Evolutionary conservation across 345 rosid species (phyloP), one percentile per base, ranked within the genome.

Genomic region (Gossypium herbaceum): DNA sequence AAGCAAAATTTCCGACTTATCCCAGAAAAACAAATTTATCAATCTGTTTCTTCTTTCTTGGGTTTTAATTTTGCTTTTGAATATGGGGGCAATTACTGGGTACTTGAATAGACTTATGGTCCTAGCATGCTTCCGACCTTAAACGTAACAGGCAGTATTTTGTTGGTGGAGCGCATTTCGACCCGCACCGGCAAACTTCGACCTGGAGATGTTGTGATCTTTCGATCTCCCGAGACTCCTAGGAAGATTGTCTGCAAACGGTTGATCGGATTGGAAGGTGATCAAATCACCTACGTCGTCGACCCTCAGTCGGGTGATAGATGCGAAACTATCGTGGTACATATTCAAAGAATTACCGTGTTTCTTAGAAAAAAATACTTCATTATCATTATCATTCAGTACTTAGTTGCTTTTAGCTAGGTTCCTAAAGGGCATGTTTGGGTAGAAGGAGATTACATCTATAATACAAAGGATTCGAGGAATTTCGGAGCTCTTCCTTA

Each of bases 71-170:
- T 45, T 63, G 19, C 27, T 52, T 8, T 65, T 34, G 62, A 17
- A 54, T 55, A 15, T 34, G 41, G 41, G 41, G 41, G 29, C 48
- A 39, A 3, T 79, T 20, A 71, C 63, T 55, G 17, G 39, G 29
- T 48, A 39, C n/a, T 67, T 57, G 56, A 77, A 77, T 34, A 91
- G 93, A 51, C 84, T 11, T 77, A 68, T 17, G 97, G 98, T 48
- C 95, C 98, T 73, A 91, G 95, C 83, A 93, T 91, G 97, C 77
- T 78, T 7, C 98, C 92, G 0, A 90, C 94, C 19, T 41, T 93
- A 20, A 82, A 75, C 75, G 57, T 84, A 52, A 79, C 86, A 0
- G 92, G 92, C 1, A 82, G 85, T 64, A 4, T 88, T 4, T 39
- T 87, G 56, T 58, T 91, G 65, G 92, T 82, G 10, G 97, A 93